Evolutionary conservation across 176 grass and related monocot genomes (phyloP), one percentile per base, ranked within the genome.

Genomic region (Ensete glaucum): DNA sequence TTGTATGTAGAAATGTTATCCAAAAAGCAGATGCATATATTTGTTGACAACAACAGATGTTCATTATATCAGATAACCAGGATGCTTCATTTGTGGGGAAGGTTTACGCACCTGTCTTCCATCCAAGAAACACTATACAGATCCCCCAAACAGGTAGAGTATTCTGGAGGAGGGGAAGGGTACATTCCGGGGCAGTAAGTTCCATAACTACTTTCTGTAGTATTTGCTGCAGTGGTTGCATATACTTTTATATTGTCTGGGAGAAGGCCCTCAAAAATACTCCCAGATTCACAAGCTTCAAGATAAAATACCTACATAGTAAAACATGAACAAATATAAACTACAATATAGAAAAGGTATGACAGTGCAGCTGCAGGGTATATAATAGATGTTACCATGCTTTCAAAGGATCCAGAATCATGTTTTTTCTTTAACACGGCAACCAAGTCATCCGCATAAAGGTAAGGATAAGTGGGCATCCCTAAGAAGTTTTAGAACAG

Each of bases 71-170:
- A 69, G 29, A 34, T 5, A 43, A 43, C 34, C 34, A 43, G 34
- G 34, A 43, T 43, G 34, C 34, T 48, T 34, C 2, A 26, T n/a
- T 34, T n/a, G 14, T 34, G 16, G 24, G 48, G 27, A 20, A 9
- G 53, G 72, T 57, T 69, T n/a, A 75, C 57, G 54, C 82, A 98
- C 88, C 90, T 93, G 81, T 98, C 95, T 89, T 98, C 95, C 88
- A 98, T 91, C 95, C 90, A 98, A 81, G 95, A 52, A 72, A 98
- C 5, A 72, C 90, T 98, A 73, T 93, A 98, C 76, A 98, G 74
- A 76, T 98, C 95, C 10, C 95, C 95, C 74, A 98, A 82, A 67
- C 95, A 98, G 25, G 88, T 98, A 74, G 85, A 82, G n/a, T 91
- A 93, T 74, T 93, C 94, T 1, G 86, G 81, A 17, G 94, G 94